Base-by-base conservation (phyloP, 306 rosid genomes). In the Acmispon strigosus region DNA sequence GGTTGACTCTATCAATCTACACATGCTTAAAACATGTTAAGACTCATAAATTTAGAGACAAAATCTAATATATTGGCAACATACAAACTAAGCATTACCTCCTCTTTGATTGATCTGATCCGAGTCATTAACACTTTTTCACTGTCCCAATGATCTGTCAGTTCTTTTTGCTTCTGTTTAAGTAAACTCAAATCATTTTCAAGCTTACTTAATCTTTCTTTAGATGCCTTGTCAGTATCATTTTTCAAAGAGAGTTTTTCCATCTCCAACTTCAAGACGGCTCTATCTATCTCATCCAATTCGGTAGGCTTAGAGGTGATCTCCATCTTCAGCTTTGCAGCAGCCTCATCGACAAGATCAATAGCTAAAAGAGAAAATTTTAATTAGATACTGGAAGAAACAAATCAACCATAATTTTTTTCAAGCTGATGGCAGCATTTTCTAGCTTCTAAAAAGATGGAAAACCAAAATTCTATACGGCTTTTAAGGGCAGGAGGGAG, bases 271-370 rank as follows among this genome's bases (percentile, higher is more conserved):
- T 94, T 95, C 66, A 95, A 78, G 66, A 95, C 82, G 0, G 92
- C 89, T 78, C 96, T 80, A 62, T 94, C 99, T 80, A 87, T 69
- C 86, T 91, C 99, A 66, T 91, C 96, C 85, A 95, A 79, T 78
- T 95, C 99, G 0, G 86, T 95, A 68, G 99, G 97, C 86, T 95
- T 95, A 47, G 97, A 95, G 55, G 99, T 89, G 59, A 95, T 91
- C 80, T 95, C 97, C 96, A 95, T 91, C 83, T 91, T 95, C 84
- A 95, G 83, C 81, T 91, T 91, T 16, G 99, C 97, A 66, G 97
- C 99, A 73, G 99, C 97, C 81, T 95, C 99, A 76, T 95, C 99
- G 34, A 95, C 99, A 18, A 91, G 96, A 83, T 95, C 97, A 77
- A 95, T 95, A 64, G 99, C 99, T 91, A 90, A 68, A 86, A 80